Base-by-base conservation (phyloP, 106 monocot genomes). In the Dioscorea alata region DNA sequence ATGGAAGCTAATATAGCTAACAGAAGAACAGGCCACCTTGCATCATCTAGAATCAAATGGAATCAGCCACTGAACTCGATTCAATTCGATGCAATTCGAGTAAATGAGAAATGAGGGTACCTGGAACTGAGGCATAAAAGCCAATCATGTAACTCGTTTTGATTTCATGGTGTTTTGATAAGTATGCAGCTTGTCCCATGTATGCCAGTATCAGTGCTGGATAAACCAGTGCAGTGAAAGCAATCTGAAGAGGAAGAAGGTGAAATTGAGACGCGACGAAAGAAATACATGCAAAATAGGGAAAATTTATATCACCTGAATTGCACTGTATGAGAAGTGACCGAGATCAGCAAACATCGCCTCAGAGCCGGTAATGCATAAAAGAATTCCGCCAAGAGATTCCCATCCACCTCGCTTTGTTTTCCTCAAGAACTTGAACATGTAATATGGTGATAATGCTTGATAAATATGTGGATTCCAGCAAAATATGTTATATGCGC, bases 161-260 rank as follows among this genome's bases (percentile, higher is more conserved):
- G 10, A 65, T 65, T 14, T 64, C 22, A 58, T 89, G 88, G 63
- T 88, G 75, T 62, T 69, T 76, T 16, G 84, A 89, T 23, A 89
- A 53, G 71, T 84, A 89, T 68, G 88, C 88, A 60, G 88, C 81
- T 82, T 89, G 84, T 12, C 84, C 88, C 88, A 89, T 89, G 76
- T 89, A 89, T 73, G 74, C 88, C 67, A 89, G 69, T 54, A 85
- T 82, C 23, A 84, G 67, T 60, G 84, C 76, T 60, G 82, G 84
- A 34, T 85, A 89, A 74, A 84, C 84, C 16, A 84, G 7, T 4
- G 65, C 71, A 33, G 78, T 81, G 75, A 84, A 81, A 50, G 88
- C 78, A 73, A 82, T 79, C 85, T 85, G 74, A 20, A 74, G 22
- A 33, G 31, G 24, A 15, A 49, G 22, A 33, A 50, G 25, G 24